phyloP scores from a whole-genome alignment of 2,329 filamentous ascomycete genomes.

The Alternaria solani region DNA sequence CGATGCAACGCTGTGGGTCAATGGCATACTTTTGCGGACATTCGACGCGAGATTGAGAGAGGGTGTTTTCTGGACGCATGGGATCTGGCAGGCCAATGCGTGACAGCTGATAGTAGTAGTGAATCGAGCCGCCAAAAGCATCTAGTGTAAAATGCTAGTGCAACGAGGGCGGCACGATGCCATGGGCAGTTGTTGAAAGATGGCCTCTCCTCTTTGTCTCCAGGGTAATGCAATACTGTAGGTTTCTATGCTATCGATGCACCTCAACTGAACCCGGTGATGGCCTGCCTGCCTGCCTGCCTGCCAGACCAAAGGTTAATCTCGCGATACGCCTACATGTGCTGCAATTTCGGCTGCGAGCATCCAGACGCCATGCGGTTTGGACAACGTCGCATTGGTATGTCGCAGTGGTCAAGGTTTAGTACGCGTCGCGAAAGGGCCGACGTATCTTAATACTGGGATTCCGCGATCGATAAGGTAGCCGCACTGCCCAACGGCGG shows the following conservation, averaged over 20 bases:
- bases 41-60: neutral
- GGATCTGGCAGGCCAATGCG: neutral
- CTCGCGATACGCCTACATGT: neutral
- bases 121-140: neutral
- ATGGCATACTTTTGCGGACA: neutral
- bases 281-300: neutral
- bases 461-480: conserved; percentile 16
- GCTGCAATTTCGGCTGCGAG: conserved; percentile 9
- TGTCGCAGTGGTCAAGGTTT: conserved; percentile 21
- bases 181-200: neutral
- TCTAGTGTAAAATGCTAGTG: neutral
- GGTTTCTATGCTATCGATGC: neutral
- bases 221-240: neutral
- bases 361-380: neutral
- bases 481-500: conserved; percentile 4
- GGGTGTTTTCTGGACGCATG: neutral
- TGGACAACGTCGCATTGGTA: conserved; percentile 21
- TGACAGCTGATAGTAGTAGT: neutral
- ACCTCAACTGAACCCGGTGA: neutral
- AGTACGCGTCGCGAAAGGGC: neutral
- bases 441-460: conserved; percentile 12
- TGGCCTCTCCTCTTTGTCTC: neutral
- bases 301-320: neutral
- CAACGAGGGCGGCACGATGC: neutral
- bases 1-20: neutral